Evolutionary conservation across 345 rosid species (phyloP), one percentile per base, ranked within the genome.

Genomic region (Mangifera indica): DNA sequence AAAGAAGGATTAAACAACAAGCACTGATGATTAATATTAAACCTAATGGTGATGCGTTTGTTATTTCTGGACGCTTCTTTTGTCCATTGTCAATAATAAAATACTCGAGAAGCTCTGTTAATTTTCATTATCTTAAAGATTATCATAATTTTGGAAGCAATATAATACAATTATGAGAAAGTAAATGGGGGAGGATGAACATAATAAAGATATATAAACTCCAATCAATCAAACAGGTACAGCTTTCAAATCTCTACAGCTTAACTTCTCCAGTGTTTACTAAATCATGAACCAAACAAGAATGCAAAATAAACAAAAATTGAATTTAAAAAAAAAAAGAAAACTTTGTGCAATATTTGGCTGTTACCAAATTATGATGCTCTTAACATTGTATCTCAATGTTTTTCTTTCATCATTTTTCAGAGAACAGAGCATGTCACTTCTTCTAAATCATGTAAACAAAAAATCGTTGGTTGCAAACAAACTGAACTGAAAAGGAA

Each of bases 121-220:
- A 48, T 49, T 65, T 59, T 42, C 32, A 14, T 15, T 63, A 29
- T 37, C 60, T 32, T 13, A 46, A 17, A 34, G 10, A 63, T 42
- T 10, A 25, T 42, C 1, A 29, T 29, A 42, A 2, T 22, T n/a
- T 21, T 54, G 7, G 37, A 20, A 56, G 51, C 10, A 55, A 12
- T 48, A 37, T 17, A 37, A 17, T 7, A n/a, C 0, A 0, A 11
- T 15, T 37, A 29, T 63, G 59, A 48, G 37, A 53, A 21, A 22
- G 12, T 12, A 51, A 58, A 65, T 66, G 53, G 7, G 20, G 0
- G 58, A 52, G 56, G 22, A 73, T 24, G 45, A 21, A 53, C 14
- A 65, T 53, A 56, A 63, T 48, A 72, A 58, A 18, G 45, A 56
- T 5, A 51, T 18, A 42, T 44, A 66, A 56, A 74, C 24, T 61